Evolutionary conservation across 2,329 filamentous ascomycete genomes (phyloP).

Genomic region (Fusarium austroafricanum): DNA sequence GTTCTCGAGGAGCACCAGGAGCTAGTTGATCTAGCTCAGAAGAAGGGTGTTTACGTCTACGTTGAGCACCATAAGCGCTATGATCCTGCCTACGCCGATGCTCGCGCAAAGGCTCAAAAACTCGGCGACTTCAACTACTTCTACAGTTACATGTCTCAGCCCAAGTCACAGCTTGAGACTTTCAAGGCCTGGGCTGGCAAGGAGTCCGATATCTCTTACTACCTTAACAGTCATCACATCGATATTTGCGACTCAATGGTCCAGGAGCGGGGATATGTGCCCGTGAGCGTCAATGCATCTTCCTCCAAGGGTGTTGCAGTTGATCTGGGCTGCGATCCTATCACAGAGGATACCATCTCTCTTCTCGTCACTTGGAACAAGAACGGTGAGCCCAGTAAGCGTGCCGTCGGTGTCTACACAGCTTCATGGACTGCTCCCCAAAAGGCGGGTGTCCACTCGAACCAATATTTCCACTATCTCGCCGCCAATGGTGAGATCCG

Average conservation of each 20-base stretch:
- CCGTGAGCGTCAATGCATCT: slow-evolving; percentile 81
- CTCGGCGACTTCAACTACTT: slow-evolving; percentile 98
- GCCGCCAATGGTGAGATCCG: slow-evolving; percentile 85
- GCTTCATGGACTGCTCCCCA: slow-evolving; percentile 95
- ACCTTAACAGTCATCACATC: slow-evolving; percentile 94
- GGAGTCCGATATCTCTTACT: slow-evolving; percentile 95
- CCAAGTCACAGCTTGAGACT: slow-evolving; percentile 89
- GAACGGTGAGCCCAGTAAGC: slow-evolving; percentile 73
- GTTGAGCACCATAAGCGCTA: slow-evolving; percentile 97
- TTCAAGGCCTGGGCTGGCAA: slow-evolving; percentile 95
- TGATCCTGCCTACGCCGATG: slow-evolving; percentile 92
- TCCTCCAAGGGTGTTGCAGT: slow-evolving; percentile 83
- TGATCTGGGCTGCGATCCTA: slow-evolving; percentile 78
- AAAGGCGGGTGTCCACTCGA: slow-evolving; percentile 92
- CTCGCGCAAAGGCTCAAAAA: slow-evolving; percentile 77
- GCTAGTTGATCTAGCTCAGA: slow-evolving; percentile 77
- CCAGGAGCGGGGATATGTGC: slow-evolving; percentile 75
- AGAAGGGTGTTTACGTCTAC: slow-evolving; percentile 87
- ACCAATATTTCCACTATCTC: slow-evolving; percentile 98
- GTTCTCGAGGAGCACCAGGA: slow-evolving; percentile 81
- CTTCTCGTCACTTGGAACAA: slow-evolving; percentile 90
- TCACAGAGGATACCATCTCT: slow-evolving; percentile 94
- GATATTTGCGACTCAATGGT: slow-evolving; percentile 96
- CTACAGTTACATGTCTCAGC: slow-evolving; percentile 96
- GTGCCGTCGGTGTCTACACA: slow-evolving; percentile 90